phyloP scores from a whole-genome alignment of 441 rosid species.

The Sinapis alba region DNA sequence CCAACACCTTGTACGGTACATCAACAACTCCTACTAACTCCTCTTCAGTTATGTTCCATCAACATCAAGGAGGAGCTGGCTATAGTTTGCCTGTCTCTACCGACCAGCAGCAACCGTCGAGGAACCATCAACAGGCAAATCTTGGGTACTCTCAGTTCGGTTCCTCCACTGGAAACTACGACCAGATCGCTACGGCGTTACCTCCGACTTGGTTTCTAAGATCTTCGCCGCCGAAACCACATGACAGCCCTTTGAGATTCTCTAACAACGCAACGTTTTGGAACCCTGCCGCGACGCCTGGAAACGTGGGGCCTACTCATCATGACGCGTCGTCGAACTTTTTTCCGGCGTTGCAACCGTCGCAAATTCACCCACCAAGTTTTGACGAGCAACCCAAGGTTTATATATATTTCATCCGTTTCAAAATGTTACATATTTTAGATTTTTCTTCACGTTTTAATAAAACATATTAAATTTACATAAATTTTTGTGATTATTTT shows the following conservation, averaged over 20 bases:
- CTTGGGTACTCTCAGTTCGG: conserved; percentile 50
- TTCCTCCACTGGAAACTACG: conserved; percentile 33
- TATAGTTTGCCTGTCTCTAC: conserved; percentile 26
- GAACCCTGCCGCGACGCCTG: conserved; percentile 66
- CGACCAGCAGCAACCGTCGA: conserved; percentile 31
- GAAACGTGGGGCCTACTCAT: conserved; percentile 42
- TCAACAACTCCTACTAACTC: conserved; percentile 56
- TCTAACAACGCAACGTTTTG: conserved; percentile 93
- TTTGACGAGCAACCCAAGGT: conserved; percentile 84
- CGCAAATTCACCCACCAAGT: conserved; percentile 53
- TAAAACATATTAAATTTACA: no score
- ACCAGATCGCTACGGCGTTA: conserved; percentile 40
- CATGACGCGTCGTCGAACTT: conserved; percentile 59
- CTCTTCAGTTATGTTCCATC: conserved; percentile 44
- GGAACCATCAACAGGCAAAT: conserved; percentile 55
- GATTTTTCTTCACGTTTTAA: no score
- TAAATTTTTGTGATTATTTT: not conserved
- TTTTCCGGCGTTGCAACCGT: conserved; percentile 60
- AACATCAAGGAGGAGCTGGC: conserved; percentile 39
- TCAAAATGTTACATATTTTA: no score
- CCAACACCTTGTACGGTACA: conserved; percentile 65
- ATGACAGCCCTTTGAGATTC: conserved; percentile 73
- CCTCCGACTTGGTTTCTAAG: conserved; percentile 66
- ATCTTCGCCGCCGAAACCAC: conserved; percentile 61
- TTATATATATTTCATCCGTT: no score